These are phyloP conservation scores for Trametes hirsuta DNA, from an alignment of 1,284 basidiomycete genomes.

Conservation along the genomic window DNA sequence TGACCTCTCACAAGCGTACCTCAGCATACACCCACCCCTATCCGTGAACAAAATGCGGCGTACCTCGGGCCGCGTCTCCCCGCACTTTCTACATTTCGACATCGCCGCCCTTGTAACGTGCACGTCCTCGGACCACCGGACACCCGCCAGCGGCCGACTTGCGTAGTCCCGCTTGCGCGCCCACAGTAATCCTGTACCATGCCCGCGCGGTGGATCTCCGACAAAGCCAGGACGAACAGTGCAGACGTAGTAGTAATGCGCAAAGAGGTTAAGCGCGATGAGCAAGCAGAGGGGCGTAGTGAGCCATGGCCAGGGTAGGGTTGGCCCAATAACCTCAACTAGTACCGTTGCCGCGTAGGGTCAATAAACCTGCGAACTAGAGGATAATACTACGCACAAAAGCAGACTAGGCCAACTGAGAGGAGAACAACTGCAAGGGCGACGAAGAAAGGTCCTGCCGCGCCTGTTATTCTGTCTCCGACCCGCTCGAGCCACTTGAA, in stretches of 20 bases:
- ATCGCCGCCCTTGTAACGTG: constrained; percentile 54
- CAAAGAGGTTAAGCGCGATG: constrained; percentile 77
- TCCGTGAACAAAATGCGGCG: constrained; percentile 30
- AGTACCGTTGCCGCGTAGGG: neutral
- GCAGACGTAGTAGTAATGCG: constrained; percentile 86
- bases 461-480: constrained; percentile 84
- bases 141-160: constrained; percentile 37
- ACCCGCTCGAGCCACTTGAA: constrained; percentile 81
- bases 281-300: constrained; percentile 71
- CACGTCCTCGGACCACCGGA: constrained; percentile 46
- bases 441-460: constrained; percentile 91
- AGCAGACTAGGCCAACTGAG: constrained; percentile 69
- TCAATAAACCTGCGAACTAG: neutral
- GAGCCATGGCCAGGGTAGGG: constrained; percentile 54
- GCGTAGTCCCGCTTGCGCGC: constrained; percentile 42
- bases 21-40: constrained; percentile 21
- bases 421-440: constrained; percentile 77
- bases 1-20: constrained; percentile 61
- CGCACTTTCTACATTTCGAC: constrained; percentile 73
- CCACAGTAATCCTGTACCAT: constrained; percentile 55
- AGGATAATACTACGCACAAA: constrained; percentile 56
- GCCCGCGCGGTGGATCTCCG: constrained; percentile 48
- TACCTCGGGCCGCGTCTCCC: constrained; percentile 81
- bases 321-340: constrained; percentile 79
- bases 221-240: constrained; percentile 78